Base-by-base conservation (phyloP, 768 basidiomycete species). In the Phlegmacium glaucopus region DNA sequence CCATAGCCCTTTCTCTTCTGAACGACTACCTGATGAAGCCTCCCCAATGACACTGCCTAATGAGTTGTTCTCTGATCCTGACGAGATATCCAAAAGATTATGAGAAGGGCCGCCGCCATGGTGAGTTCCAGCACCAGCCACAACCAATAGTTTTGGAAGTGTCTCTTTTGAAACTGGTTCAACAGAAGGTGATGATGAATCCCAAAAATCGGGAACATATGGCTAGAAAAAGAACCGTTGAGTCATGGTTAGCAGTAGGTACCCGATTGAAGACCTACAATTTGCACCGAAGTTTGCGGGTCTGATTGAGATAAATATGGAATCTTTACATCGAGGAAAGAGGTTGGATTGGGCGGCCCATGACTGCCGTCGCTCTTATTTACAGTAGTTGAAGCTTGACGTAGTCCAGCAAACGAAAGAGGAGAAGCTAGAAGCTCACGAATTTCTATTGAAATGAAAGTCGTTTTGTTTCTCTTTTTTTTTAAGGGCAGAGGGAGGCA, bases 381-480 rank as follows among this genome's bases (percentile, higher is more conserved):
- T 22, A 22, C 22, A 22, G 22, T 5, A 22, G 39, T 42, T 25
- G 45, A 46, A 9, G 41, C 41, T 32, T 42, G 43, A 29, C 32
- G 47, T 32, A 32, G 40, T 43, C 48, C 42, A 17, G 16, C 61
- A 45, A 59, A 49, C 26, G 48, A 52, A 30, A 47, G 50, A 13
- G 56, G 54, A 26, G 62, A 29, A 18, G 61, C 57, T 40, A 59
- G 50, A 22, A 22, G 22, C 22, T 83, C 80, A 40, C 75, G 68
- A 55, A 79, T 71, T 51, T 76, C 70, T 41, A 87, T 67, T 32
- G 74, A 57, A 49, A 83, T 69, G 26, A 87, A 63, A 4, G 69
- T 70, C 3, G 77, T 66, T 62, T 86, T 87, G 62, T 72, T 80
- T 3, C 83, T 84, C n/a, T 51, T 67, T 75, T 18, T 84, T 86